Conservation (phyloP, 805 yeast genomes). For the Zygosaccharomyces rouxii region DNA sequence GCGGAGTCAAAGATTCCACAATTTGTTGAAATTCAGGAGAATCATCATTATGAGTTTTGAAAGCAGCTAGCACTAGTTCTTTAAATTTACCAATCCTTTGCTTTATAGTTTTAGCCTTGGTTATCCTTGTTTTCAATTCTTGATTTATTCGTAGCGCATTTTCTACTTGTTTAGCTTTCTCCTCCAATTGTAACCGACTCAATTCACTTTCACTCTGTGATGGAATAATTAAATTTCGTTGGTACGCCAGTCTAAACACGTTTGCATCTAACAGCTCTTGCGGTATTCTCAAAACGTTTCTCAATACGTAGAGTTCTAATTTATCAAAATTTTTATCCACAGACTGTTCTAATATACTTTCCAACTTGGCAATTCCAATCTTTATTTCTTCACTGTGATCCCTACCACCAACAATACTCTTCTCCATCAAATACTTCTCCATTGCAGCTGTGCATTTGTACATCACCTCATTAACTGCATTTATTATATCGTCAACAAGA, state of each 20-base stretch:
- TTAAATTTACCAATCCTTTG: conserved; percentile 25
- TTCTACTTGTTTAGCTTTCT: conserved; percentile 23
- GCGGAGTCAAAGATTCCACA: conserved; percentile 24
- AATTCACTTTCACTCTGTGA: conserved; percentile 11
- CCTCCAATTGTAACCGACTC: conserved; percentile 14
- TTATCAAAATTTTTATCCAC: conserved; percentile 83
- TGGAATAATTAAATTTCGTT: conserved; percentile 44
- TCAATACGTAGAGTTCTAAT: conserved; percentile 72
- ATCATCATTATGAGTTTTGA: conserved; percentile 12
- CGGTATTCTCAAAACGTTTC: conserved; percentile 75
- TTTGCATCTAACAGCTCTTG: conserved; percentile 59
- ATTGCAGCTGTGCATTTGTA: conserved; percentile 77
- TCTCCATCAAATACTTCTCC: conserved; percentile 52
- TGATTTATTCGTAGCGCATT: conserved; percentile 18
- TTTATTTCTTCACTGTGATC: conserved; percentile 52
- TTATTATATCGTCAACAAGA: conserved; percentile 79
- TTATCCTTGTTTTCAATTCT: conserved; percentile 18
- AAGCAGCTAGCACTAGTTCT: conserved; percentile 9
- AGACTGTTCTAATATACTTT: conserved; percentile 65
- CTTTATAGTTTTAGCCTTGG: conserved; percentile 17
- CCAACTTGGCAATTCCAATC: conserved; percentile 76
- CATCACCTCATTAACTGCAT: conserved; percentile 79
- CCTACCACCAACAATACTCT: conserved; percentile 17
- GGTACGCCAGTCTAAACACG: conserved; percentile 64
- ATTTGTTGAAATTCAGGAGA: conserved; percentile 13